Evolutionary conservation across 2,329 filamentous ascomycete genomes (phyloP).

Genomic region (Fusarium penzigii): DNA sequence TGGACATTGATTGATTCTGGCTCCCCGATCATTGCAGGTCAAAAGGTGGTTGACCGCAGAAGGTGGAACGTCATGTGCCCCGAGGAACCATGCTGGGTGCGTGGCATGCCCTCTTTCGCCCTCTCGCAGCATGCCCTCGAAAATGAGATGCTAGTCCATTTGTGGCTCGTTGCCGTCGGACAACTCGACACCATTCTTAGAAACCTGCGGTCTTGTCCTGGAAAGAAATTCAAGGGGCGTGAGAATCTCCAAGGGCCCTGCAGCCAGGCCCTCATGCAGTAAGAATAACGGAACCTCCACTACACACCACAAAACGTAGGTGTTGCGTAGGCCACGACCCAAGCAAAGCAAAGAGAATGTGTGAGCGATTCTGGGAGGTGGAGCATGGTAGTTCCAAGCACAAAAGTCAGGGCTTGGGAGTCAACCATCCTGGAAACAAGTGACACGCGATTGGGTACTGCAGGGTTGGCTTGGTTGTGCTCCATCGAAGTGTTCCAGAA

Average conservation of each 20-base stretch:
- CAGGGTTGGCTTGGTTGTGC: conserved; percentile 9
- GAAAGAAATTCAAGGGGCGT: neutral
- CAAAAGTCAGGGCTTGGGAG: conserved; percentile 17
- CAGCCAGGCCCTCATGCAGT: neutral
- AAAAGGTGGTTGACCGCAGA: neutral
- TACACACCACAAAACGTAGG: neutral
- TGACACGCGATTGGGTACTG: conserved; percentile 14
- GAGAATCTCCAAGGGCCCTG: neutral
- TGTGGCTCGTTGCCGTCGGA: neutral
- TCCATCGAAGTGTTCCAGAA: conserved; percentile 21
- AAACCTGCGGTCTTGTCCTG: neutral
- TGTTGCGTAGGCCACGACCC: neutral
- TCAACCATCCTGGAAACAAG: conserved; percentile 12
- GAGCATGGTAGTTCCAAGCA: conserved; percentile 2
- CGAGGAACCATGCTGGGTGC: neutral
- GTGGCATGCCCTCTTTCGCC: neutral
- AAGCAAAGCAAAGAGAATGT: neutral
- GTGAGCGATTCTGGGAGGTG: neutral
- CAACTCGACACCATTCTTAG: neutral
- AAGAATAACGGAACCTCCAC: neutral
- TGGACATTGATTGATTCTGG: neutral
- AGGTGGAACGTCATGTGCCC: neutral
- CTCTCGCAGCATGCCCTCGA: neutral
- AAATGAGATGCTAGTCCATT: neutral
- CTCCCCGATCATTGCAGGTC: neutral